Evolutionary conservation across 1,284 basidiomycete species (phyloP), one percentile per base, ranked within the genome.

Genomic region (Marasmius sp.): DNA sequence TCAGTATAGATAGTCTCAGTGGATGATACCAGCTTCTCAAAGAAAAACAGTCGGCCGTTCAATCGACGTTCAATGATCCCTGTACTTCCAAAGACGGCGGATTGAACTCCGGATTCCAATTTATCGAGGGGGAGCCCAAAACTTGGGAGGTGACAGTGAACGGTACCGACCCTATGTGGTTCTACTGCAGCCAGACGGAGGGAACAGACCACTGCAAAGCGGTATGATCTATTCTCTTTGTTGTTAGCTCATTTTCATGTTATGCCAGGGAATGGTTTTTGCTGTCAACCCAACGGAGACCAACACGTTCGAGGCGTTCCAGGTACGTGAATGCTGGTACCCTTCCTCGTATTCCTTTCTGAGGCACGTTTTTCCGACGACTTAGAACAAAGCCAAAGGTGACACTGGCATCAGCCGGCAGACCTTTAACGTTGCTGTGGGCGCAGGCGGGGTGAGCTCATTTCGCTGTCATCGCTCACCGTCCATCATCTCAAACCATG

Each of bases 21-120:
- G 49, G 39, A 54, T 16, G 16, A 37, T 1, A 3, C 52, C n/a
- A n/a, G 38, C 38, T 34, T 7, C 45, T n/a, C 16, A 47, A 3
- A 3, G 6, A 1, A 8, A 8, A 1, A 47, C 60, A 83, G 80
- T 82, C 82, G 50, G 79, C 84, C 63, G 85, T 85, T 12, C 85
- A 87, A 72, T 86, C 85, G 14, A 81, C 82, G 11, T 89, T 88
- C 70, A 72, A 75, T 18, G 67, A 71, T 9, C 86, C 86, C 27
- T 81, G 75, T 70, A 57, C 57, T 39, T 68, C 27, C 16, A 62
- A 54, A 48, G 63, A 60, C 11, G 37, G 37, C 20, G 85, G 85
- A 36, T 71, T 78, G 38, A 70, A 78, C 67, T 83, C 82, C 18
- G 81, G 79, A 18, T 83, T 80, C 72, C 71, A 72, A 60, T 27